Base-by-base conservation (phyloP, 192 early-diverging fungal genomes). In the Paraglomus brasilianum region DNA sequence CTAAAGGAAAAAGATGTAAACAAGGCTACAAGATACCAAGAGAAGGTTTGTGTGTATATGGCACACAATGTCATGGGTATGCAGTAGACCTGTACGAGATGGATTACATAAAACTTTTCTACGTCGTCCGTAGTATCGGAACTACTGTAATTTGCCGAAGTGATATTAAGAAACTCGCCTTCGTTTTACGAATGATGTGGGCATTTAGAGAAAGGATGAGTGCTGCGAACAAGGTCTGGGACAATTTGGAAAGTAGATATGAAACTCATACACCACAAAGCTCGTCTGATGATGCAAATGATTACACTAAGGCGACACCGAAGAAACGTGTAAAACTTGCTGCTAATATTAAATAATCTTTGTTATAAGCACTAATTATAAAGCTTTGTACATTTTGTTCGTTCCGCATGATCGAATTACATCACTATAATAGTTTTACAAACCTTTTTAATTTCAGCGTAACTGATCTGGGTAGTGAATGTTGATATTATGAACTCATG, bases 171-270 rank as follows among this genome's bases (percentile, higher is more conserved):
- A 45, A 61, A 61, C 58, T 61, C 45, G 4, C 40, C 11, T 61
- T 61, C 2, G 40, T 61, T 61, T 7, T 61, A 22, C 58, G 5
- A 22, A 30, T 30, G 30, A 30, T 30, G 30, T 30, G 30, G 30
- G 30, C 30, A 30, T 30, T 61, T 19, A 61, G 45, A 61, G 58
- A 61, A 45, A 61, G 58, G 17, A 43, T 61, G 21, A 11, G 9
- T 7, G 21, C 17, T 1, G 42, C 40, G 17, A 61, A 61, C 24
- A 5, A 61, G 14, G 58, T 61, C 9, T 61, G 58, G n/a, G 45
- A 61, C 17, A 61, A 45, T 15, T 61, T 61, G 24, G n/a, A 61
- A 61, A 45, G 58, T 42, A 6, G n/a, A 61, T 61, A 61, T 61
- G 42, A 61, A 61, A 42, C 15, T 19, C 1, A 61, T 61, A 8